phyloP scores from a whole-genome alignment of 2,329 filamentous ascomycete species.

The Paecilomyces variotii region DNA sequence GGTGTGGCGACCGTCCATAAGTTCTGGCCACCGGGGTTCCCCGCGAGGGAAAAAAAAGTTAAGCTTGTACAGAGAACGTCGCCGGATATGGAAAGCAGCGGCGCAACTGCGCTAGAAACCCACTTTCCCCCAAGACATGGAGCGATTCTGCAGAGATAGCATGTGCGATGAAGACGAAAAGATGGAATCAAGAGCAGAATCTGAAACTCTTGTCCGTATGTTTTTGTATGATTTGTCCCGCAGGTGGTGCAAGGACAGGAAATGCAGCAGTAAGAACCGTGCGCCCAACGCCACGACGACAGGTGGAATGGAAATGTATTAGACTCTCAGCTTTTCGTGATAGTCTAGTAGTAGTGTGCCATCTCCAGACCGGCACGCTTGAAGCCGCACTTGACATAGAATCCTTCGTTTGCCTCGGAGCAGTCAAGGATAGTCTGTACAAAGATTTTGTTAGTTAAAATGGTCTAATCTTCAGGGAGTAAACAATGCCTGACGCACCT shows the following conservation, averaged over 20 bases:
- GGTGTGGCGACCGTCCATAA: not conserved
- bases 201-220: not conserved
- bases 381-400: constrained; percentile 97
- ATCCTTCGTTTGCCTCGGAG: constrained; percentile 90
- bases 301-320: not conserved
- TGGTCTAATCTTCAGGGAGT: constrained; percentile 1
- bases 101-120: not conserved
- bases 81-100: not conserved
- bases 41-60: not conserved
- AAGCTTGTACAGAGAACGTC: not conserved
- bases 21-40: not conserved
- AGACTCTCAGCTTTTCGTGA: constrained; percentile 4
- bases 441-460: constrained; percentile 1
- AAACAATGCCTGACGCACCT: constrained; percentile 40
- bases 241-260: not conserved
- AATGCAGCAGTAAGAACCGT: not conserved
- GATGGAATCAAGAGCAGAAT: not conserved
- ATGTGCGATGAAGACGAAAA: not conserved
- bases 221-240: not conserved
- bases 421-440: constrained; percentile 83
- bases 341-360: constrained; percentile 72
- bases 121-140: not conserved
- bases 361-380: constrained; percentile 88
- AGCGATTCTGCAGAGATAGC: not conserved
- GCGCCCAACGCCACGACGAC: not conserved